A percentile compares a stretch with the other conserved stretches of the same genome.
These are phyloP conservation scores for Cercospora sesami DNA, from an alignment of 2,329 filamentous ascomycete species.

Conservation along the genomic window DNA sequence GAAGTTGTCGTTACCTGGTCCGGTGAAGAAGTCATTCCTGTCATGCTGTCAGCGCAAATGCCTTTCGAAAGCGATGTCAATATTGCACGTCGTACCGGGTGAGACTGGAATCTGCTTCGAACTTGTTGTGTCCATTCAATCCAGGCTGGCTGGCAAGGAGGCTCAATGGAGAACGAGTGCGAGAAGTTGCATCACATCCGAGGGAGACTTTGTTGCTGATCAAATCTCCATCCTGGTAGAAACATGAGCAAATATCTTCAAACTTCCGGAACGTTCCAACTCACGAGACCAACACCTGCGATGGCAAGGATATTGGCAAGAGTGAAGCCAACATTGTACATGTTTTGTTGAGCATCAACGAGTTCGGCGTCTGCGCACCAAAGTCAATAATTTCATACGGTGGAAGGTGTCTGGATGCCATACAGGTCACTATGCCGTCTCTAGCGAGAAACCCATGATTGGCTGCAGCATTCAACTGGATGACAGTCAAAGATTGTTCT, in stretches of 20 bases:
- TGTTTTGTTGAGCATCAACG: conserved; percentile 45
- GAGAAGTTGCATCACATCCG: conserved; percentile 45
- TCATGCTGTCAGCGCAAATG: not conserved
- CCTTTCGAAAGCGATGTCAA: not conserved
- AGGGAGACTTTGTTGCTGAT: conserved; percentile 44
- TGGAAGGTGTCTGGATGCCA: not conserved
- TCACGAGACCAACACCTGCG: conserved; percentile 28
- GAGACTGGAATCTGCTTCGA: conserved; percentile 43
- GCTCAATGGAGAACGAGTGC: conserved; percentile 38
- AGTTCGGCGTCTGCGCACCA: conserved; percentile 39
- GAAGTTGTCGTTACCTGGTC: conserved; percentile 41
- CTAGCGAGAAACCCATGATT: conserved; percentile 45
- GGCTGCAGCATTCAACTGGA: not conserved
- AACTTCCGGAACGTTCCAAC: not conserved
- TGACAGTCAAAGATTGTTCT: not conserved
- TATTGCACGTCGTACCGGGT: conserved; percentile 22
- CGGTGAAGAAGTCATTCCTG: conserved; percentile 42
- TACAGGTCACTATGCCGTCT: conserved; percentile 44
- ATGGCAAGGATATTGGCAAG: conserved; percentile 42
- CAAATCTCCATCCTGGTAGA: conserved; percentile 19
- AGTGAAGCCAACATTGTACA: conserved; percentile 47
- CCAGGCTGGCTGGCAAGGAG: conserved; percentile 41
- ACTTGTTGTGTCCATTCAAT: conserved; percentile 46
- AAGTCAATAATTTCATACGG: not conserved
- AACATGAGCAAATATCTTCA: not conserved